Evolutionary conservation across 495 filamentous ascomycete species (phyloP).

Genomic region (Tetracladium marchalianum): DNA sequence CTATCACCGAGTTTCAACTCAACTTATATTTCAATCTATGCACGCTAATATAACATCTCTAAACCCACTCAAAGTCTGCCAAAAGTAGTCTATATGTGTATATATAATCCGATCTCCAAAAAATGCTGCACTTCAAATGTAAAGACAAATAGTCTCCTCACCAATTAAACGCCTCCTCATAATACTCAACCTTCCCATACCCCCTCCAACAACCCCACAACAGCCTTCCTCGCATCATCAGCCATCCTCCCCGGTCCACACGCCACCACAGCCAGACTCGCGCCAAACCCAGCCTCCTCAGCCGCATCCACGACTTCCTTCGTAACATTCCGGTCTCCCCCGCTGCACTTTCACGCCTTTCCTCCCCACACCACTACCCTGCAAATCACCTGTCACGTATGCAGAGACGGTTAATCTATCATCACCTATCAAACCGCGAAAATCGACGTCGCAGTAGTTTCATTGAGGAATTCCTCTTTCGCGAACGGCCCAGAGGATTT

Average conservation of each 20-base stretch:
- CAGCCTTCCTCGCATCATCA: slow-evolving; percentile 35
- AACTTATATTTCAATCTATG: too few species aligned
- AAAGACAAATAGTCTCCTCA: neutral
- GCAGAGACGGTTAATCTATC: slow-evolving; percentile 30
- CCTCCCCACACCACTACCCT: neutral
- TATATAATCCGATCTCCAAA: too few species aligned
- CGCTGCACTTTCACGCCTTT: neutral
- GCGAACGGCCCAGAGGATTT: slow-evolving; percentile 33
- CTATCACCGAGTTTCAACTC: too few species aligned
- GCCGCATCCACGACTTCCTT: slow-evolving; percentile 23
- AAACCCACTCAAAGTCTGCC: too few species aligned
- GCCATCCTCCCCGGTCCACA: slow-evolving; percentile 41
- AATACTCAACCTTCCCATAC: slow-evolving; percentile 25
- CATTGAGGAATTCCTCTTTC: slow-evolving; percentile 26
- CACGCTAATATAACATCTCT: too few species aligned
- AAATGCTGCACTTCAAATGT: too few species aligned
- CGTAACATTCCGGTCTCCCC: slow-evolving; percentile 23
- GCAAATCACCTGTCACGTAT: slow-evolving; percentile 11
- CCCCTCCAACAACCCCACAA: slow-evolving; percentile 28
- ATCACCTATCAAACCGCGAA: slow-evolving; percentile 23
- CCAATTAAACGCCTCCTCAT: slow-evolving; percentile 36
- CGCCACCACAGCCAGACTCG: slow-evolving; percentile 30
- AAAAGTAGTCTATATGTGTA: too few species aligned
- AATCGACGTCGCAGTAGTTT: slow-evolving; percentile 23
- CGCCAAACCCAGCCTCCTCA: slow-evolving; percentile 6